A percentile compares a stretch with the other conserved stretches of the same genome.
Conservation (phyloP, 164 flowering plant species). For the Echeveria elegans region DNA sequence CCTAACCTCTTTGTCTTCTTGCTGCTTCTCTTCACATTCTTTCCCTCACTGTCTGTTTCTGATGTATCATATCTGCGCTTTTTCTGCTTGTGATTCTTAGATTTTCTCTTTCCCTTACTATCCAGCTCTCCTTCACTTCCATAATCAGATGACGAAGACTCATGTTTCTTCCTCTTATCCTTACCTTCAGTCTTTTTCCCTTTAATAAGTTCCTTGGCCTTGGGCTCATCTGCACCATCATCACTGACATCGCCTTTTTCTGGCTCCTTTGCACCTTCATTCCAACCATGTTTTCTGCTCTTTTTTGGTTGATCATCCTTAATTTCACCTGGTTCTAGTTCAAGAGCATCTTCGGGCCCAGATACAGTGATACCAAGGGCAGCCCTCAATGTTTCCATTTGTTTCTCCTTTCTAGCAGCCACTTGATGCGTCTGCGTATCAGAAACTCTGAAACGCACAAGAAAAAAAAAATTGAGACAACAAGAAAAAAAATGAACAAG, state of each 20-base stretch:
- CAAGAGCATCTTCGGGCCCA: conserved; percentile 20
- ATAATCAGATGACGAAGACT: background rate
- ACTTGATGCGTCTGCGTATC: conserved; percentile 91
- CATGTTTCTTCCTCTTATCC: conserved; percentile 13
- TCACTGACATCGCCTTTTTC: conserved; percentile 19
- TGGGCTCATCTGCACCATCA: conserved; percentile 24
- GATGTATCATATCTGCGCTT: conserved; percentile 12
- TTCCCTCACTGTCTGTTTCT: conserved; percentile 15
- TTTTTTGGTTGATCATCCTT: conserved; percentile 24
- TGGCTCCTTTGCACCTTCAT: conserved; percentile 17
- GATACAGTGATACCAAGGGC: conserved; percentile 60
- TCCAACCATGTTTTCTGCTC: conserved; percentile 12
- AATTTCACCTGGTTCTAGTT: conserved; percentile 24
- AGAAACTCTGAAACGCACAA: conserved; percentile 39
- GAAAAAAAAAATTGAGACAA: background rate
- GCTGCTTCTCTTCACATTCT: conserved; percentile 4
- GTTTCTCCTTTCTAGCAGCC: conserved; percentile 89
- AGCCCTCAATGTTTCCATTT: conserved; percentile 78
- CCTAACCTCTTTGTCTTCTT: background rate
- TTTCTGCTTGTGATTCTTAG: conserved; percentile 14
- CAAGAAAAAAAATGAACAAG: background rate
- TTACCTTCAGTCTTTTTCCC: conserved; percentile 20
- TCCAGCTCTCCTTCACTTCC: conserved; percentile 14
- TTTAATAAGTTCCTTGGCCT: conserved; percentile 9
- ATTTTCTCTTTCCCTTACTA: conserved; percentile 11